phyloP scores from a whole-genome alignment of 192 early-diverging fungal genomes.

The Coemansia sp. region DNA sequence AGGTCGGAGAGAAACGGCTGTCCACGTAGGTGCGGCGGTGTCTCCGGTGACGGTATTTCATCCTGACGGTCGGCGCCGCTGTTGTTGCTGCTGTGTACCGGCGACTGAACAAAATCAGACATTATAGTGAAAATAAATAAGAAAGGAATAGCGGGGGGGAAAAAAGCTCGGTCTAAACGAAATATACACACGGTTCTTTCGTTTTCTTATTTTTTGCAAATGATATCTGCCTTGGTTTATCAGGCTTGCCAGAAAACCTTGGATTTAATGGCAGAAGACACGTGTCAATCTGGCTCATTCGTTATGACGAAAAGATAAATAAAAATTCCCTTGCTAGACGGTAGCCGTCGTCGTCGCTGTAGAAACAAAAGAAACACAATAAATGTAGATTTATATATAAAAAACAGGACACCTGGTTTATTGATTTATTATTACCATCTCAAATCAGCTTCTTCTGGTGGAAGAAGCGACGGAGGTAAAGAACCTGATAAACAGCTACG shows the following conservation, averaged over 20 bases:
- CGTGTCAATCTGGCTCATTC: not conserved
- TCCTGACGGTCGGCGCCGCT: not conserved
- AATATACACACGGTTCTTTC: too few species aligned
- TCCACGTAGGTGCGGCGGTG: constrained; percentile 9
- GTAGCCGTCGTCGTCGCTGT: too few species aligned
- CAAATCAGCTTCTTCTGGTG: constrained; percentile 86
- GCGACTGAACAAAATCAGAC: not conserved
- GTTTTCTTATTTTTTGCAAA: too few species aligned
- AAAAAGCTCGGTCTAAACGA: too few species aligned
- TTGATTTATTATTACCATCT: constrained; percentile 2
- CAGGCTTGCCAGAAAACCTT: too few species aligned
- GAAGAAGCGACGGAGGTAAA: constrained; percentile 87
- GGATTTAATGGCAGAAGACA: not conserved
- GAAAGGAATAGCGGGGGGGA: not conserved
- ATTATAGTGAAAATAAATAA: not conserved
- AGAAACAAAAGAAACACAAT: too few species aligned
- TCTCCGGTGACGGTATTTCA: constrained; percentile 8
- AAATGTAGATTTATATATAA: not conserved
- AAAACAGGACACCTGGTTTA: not conserved
- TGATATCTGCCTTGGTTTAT: too few species aligned
- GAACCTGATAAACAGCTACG: constrained; percentile 74
- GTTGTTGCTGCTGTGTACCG: constrained; percentile 4
- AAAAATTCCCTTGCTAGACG: too few species aligned
- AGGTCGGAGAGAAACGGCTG: constrained; percentile 2
- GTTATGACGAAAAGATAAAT: too few species aligned